Conservation (phyloP, 1,284 basidiomycete genomes). For the Sanghuangporus sanghuang region DNA sequence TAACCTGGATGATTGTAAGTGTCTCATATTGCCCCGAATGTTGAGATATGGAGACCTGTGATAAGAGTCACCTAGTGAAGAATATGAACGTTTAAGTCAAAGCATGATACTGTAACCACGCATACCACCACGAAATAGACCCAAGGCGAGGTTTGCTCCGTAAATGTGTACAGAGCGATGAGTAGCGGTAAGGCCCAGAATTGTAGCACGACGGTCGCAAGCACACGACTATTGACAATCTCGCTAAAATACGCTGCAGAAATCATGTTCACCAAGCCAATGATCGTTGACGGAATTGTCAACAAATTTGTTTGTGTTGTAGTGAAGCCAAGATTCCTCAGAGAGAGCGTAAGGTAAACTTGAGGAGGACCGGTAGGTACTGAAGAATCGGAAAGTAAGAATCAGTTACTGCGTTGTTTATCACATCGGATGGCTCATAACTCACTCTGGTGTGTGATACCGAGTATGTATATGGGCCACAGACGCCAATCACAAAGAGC, state of each 20-base stretch:
- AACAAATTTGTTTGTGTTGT: constrained; percentile 49
- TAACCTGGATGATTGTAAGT: constrained; percentile 23
- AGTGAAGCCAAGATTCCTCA: constrained; percentile 48
- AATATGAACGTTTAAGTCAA: background rate
- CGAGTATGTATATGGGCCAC: constrained; percentile 51
- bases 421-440: background rate
- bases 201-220: constrained; percentile 49
- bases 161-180: constrained; percentile 51
- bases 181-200: constrained; percentile 59
- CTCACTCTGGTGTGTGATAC: constrained; percentile 41
- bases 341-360: constrained; percentile 47
- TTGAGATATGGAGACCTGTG: constrained; percentile 30
- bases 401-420: background rate
- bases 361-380: constrained; percentile 44
- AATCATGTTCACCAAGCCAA: constrained; percentile 40
- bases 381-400: constrained; percentile 18
- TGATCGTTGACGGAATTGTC: constrained; percentile 41
- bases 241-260: constrained; percentile 49
- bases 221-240: constrained; percentile 48
- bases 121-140: constrained; percentile 46
- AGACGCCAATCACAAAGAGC: constrained; percentile 47
- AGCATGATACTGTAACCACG: background rate
- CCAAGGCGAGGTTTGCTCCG: constrained; percentile 49
- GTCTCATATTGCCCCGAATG: background rate
- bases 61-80: constrained; percentile 39